Conservation (phyloP, 2,329 filamentous ascomycete species). For the Sclerotinia minor region DNA sequence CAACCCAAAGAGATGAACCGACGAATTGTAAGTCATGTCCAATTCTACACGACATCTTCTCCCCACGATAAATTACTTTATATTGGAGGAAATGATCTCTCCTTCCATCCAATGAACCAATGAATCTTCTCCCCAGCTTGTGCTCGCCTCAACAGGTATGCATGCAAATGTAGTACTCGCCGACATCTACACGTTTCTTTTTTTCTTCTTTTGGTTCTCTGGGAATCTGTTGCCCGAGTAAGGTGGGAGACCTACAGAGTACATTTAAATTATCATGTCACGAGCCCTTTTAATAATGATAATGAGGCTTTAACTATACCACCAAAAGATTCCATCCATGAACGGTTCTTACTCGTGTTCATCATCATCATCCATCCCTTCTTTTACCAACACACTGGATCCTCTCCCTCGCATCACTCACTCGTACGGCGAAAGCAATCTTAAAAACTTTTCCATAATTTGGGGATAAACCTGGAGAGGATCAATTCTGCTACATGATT, state of each 20-base stretch:
- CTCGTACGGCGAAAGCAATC: neutral
- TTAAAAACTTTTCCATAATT: neutral
- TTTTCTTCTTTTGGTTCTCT: neutral
- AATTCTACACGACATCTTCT: constrained; percentile 8
- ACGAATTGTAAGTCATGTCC: constrained; percentile 6
- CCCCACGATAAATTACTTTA: neutral
- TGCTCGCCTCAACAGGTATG: constrained; percentile 2
- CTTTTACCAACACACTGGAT: neutral
- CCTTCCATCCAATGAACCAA: constrained; percentile 9
- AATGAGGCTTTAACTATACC: neutral
- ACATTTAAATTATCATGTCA: constrained; percentile 7
- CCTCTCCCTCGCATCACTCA: neutral
- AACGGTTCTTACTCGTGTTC: neutral
- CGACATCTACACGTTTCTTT: neutral
- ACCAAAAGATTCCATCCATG: neutral
- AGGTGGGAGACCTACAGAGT: neutral
- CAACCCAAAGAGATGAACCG: constrained; percentile 2
- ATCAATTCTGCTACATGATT: neutral
- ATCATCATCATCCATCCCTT: neutral
- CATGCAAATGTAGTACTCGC: constrained; percentile 3
- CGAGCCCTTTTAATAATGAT: neutral
- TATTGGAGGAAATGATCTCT: constrained; percentile 10
- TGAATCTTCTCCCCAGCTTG: neutral
- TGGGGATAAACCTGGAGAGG: constrained; percentile 15
- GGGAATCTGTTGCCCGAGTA: neutral